These are phyloP conservation scores for Roridomyces roridus DNA, from an alignment of 768 basidiomycete genomes.

Conservation along the genomic window DNA sequence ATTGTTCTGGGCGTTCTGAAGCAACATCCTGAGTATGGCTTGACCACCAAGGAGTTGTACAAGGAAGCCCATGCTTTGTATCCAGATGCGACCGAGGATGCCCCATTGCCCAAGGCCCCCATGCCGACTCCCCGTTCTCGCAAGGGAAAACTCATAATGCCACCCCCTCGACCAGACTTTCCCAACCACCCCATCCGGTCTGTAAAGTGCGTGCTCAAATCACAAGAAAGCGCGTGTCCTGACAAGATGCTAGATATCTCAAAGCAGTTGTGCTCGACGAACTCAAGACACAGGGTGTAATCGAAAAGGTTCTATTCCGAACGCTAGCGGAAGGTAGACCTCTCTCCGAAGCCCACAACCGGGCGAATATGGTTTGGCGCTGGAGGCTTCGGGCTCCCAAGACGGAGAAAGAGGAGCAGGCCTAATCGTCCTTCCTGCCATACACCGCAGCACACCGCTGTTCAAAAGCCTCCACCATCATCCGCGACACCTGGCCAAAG, in stretches of 20 bases:
- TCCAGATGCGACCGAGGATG: neutral
- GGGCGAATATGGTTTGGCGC: neutral
- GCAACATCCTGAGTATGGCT: neutral
- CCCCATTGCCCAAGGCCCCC: neutral
- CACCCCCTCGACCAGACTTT: neutral
- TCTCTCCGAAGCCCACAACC: too few species aligned
- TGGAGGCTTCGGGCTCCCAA: neutral
- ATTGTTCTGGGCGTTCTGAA: neutral
- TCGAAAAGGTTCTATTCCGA: neutral
- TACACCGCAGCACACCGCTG: constrained; percentile 79
- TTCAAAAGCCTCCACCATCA: constrained; percentile 95
- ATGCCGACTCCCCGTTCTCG: neutral
- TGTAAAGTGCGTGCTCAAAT: neutral
- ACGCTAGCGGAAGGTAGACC: neutral
- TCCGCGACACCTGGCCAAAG: constrained; percentile 83
- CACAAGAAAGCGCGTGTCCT: too few species aligned
- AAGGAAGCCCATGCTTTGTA: neutral
- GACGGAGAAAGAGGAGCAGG: neutral
- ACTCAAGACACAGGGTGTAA: neutral
- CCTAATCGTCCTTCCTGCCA: constrained; percentile 38
- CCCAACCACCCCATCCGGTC: constrained; percentile 10
- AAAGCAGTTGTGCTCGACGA: constrained; percentile 25
- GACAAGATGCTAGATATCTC: constrained; percentile 16
- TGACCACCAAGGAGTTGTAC: constrained; percentile 3
- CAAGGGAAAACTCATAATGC: neutral